Evolutionary conservation across 345 rosid species (phyloP).

Genomic region (Citrus glauca): DNA sequence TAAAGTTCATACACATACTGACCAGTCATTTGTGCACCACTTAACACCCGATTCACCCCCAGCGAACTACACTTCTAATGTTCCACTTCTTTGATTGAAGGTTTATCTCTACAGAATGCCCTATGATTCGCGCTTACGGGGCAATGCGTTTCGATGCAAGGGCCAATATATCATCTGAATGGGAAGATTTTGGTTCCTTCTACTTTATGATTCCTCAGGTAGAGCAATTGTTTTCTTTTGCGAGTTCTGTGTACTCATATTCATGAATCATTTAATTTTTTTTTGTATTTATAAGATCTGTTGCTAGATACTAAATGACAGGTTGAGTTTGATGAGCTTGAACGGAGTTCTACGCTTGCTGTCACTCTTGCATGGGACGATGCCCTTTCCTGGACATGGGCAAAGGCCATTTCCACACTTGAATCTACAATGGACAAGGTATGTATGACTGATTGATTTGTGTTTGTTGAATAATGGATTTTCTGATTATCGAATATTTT

Average conservation of each 20-base stretch:
- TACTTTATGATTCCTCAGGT: constrained; percentile 88
- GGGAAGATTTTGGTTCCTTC: constrained; percentile 83
- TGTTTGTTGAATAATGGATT: not conserved
- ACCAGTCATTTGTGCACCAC: not conserved
- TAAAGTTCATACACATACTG: constrained; percentile 2
- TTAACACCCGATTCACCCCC: not conserved
- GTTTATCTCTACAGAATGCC: constrained; percentile 61
- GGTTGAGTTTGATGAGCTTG: constrained; percentile 89
- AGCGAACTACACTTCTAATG: not conserved
- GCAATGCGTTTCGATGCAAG: constrained; percentile 78
- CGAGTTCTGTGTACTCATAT: not conserved
- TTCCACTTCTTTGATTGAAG: constrained; percentile 25
- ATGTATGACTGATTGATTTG: not conserved
- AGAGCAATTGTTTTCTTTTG: not conserved
- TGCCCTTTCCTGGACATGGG: constrained; percentile 58
- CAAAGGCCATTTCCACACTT: constrained; percentile 46
- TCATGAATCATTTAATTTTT: not conserved
- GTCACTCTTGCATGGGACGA: constrained; percentile 76
- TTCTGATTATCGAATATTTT: not conserved
- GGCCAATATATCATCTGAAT: constrained; percentile 53
- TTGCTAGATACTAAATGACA: constrained; percentile 47
- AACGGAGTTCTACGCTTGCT: constrained; percentile 67
- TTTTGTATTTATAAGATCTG: constrained; percentile 28
- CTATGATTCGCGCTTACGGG: constrained; percentile 86
- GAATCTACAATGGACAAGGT: constrained; percentile 55